phyloP scores from a whole-genome alignment of 257 asterid genomes.

The Ilex asprella region DNA sequence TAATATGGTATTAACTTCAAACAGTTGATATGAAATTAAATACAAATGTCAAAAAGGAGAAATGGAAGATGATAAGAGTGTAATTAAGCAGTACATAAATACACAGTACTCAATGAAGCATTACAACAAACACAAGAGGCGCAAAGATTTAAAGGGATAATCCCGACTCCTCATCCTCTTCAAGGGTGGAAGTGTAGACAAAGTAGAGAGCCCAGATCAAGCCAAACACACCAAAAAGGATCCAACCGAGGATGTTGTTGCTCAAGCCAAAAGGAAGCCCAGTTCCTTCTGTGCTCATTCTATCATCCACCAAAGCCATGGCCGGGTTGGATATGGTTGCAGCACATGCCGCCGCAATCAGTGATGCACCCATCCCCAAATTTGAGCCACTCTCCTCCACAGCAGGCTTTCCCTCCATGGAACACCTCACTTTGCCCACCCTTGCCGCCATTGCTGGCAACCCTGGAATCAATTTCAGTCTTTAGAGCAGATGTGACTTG shows the following conservation, averaged over 20 bases:
- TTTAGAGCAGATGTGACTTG: too few relatives aligned
- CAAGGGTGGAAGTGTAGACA: constrained; percentile 48
- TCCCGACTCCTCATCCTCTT: constrained; percentile 93
- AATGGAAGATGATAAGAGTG: too few relatives aligned
- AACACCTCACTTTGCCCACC: constrained; percentile 65
- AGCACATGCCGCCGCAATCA: constrained; percentile 55
- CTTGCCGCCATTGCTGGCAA: constrained; percentile 51
- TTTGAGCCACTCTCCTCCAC: constrained; percentile 32
- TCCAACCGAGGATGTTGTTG: constrained; percentile 84
- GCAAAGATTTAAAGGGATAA: constrained; percentile 51
- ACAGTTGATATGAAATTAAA: too few relatives aligned
- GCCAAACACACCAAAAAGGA: constrained; percentile 68
- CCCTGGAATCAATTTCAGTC: constrained; percentile 26
- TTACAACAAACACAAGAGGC: neutral
- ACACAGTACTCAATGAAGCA: too few relatives aligned
- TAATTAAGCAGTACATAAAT: too few relatives aligned
- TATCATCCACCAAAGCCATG: constrained; percentile 90
- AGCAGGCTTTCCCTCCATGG: constrained; percentile 41
- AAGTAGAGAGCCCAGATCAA: constrained; percentile 74
- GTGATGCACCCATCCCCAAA: constrained; percentile 50
- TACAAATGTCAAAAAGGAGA: too few relatives aligned
- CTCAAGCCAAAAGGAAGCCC: constrained; percentile 95
- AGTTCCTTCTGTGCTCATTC: constrained; percentile 93
- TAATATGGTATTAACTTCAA: too few relatives aligned
- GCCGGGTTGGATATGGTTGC: constrained; percentile 73